Conservation (phyloP, 1,284 basidiomycete species). For the Trametes pubescens region DNA sequence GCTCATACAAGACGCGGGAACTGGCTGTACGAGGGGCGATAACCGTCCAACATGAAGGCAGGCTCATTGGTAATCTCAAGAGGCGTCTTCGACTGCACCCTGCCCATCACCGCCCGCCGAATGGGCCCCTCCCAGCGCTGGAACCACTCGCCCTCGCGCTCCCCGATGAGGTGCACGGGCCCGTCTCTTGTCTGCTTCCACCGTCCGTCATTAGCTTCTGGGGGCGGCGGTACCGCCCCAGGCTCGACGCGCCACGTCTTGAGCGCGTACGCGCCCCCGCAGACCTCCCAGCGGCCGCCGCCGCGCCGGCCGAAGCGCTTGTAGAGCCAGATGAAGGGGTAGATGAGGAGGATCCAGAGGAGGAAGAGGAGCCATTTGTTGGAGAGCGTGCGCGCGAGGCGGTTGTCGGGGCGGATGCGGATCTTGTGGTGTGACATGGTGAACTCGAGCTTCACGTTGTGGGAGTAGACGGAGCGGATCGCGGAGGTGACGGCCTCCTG, state of each 20-base stretch:
- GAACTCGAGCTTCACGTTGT: constrained; percentile 59
- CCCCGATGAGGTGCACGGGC: constrained; percentile 55
- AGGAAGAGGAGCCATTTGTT: constrained; percentile 72
- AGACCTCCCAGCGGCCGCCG: constrained; percentile 73
- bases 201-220: constrained; percentile 31
- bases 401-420: constrained; percentile 67
- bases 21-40: constrained; percentile 24
- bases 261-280: constrained; percentile 72
- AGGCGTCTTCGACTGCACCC: constrained; percentile 40
- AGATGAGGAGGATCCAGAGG: constrained; percentile 69
- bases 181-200: constrained; percentile 44
- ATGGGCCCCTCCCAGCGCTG: constrained; percentile 77
- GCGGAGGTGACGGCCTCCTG: constrained; percentile 57
- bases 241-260: constrained; percentile 52
- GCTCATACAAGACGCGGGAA: neutral
- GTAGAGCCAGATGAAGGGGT: constrained; percentile 79
- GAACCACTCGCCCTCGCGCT: constrained; percentile 81
- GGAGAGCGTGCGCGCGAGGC: constrained; percentile 65
- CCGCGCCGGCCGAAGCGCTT: constrained; percentile 65
- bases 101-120: constrained; percentile 39
- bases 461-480: constrained; percentile 61
- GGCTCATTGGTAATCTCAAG: constrained; percentile 29
- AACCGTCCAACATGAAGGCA: constrained; percentile 45
- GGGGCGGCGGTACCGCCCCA: constrained; percentile 29
- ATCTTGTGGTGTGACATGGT: constrained; percentile 53